Conservation (phyloP, 1,139 yeast species). For the Pichia terricola region DNA sequence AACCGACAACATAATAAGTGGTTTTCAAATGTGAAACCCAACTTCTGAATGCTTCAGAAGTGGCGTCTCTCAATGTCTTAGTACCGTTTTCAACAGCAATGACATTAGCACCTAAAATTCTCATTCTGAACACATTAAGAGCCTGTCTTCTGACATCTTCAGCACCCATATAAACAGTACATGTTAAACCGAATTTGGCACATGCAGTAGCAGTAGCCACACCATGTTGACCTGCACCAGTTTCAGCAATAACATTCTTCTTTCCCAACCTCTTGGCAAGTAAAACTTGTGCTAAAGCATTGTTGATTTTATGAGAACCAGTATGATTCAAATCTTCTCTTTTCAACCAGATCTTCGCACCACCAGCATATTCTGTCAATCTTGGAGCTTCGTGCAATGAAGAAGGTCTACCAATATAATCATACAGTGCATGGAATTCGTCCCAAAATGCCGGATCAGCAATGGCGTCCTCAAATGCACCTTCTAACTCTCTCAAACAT, state of each 20-base stretch:
- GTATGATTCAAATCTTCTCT: constrained; percentile 98
- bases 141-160: constrained; percentile 99
- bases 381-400: constrained; percentile 86
- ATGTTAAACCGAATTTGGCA: constrained; percentile 91
- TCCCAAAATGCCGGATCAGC: constrained; percentile 91
- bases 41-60: constrained; percentile 89
- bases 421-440: constrained; percentile 73
- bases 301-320: constrained; percentile 95
- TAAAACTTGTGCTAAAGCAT: constrained; percentile 89
- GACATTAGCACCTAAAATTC: constrained; percentile 91
- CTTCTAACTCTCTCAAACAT: constrained; percentile 81
- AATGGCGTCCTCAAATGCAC: constrained; percentile 75
- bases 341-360: constrained; percentile 96
- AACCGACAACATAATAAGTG: constrained; percentile 93
- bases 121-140: constrained; percentile 92
- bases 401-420: constrained; percentile 95
- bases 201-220: constrained; percentile 99
- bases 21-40: constrained; percentile 86
- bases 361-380: constrained; percentile 82
- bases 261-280: constrained; percentile 91
- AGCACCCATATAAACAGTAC: constrained; percentile 98
- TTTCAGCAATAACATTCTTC: constrained; percentile 87
- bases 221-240: constrained; percentile 99
- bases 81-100: constrained; percentile 93
- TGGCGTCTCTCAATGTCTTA: constrained; percentile 91